Percentiles rank a stretch among this genome's conserved stretches.
Evolutionary conservation across 768 basidiomycete genomes (phyloP).

Genomic region (Mycena vitilis): DNA sequence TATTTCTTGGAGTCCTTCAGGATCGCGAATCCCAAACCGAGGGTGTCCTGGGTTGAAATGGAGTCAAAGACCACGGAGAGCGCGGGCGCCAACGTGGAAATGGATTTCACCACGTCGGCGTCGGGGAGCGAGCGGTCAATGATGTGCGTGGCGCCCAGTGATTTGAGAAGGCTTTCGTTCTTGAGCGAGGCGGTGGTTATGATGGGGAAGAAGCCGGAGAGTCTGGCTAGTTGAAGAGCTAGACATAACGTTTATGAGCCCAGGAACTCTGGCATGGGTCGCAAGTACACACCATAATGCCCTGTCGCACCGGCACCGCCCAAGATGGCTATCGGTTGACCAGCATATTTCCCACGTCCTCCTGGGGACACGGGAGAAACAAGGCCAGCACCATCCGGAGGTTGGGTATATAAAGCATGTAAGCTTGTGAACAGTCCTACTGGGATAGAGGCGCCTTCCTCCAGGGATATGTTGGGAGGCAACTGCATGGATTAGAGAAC

Average conservation of each 20-base stretch:
- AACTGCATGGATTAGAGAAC: conserved; percentile 10
- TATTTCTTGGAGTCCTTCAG: conserved; percentile 21
- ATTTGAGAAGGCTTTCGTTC: conserved; percentile 46
- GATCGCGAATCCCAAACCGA: conserved; percentile 13
- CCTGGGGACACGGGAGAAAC: conserved; percentile 51
- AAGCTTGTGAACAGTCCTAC: conserved; percentile 39
- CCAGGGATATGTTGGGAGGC: conserved; percentile 15
- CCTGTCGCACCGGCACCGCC: conserved; percentile 64
- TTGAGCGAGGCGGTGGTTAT: conserved; percentile 52
- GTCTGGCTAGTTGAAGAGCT: background rate
- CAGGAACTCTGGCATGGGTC: background rate
- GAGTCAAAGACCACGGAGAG: conserved; percentile 19
- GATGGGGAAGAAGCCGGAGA: background rate
- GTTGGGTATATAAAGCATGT: conserved; percentile 57
- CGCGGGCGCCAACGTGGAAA: conserved; percentile 10
- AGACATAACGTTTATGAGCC: background rate
- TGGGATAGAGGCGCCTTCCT: conserved; percentile 22
- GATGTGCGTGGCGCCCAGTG: conserved; percentile 52
- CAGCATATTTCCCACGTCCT: conserved; percentile 54
- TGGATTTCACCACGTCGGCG: conserved; percentile 17
- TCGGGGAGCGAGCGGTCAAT: conserved; percentile 44
- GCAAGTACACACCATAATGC: conserved; percentile 54
- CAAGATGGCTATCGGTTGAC: conserved; percentile 59
- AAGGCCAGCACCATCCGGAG: conserved; percentile 54
- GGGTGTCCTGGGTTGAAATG: conserved; percentile 10